Evolutionary conservation across 352 stramenopile species (phyloP).

Genomic region (Phytopythium boreale): DNA sequence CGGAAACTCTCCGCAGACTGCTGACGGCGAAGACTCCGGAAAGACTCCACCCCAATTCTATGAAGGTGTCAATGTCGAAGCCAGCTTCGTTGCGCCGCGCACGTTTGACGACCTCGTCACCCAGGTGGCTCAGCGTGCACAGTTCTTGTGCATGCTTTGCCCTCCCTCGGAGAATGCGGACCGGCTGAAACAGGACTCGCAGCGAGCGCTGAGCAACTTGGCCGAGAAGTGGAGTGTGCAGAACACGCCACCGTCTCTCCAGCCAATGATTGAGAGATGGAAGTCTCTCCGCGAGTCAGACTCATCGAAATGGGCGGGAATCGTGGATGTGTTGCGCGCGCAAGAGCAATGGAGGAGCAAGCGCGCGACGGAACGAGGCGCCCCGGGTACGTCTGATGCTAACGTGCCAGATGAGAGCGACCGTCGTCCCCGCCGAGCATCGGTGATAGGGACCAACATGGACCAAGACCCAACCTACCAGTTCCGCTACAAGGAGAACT

Average conservation of each 20-base stretch:
- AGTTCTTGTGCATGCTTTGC: slow-evolving; percentile 75
- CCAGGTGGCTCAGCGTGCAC: slow-evolving; percentile 63
- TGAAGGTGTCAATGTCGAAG: slow-evolving; percentile 44
- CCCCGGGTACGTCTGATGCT: not conserved
- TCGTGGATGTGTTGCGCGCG: slow-evolving; percentile 78
- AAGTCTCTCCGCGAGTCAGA: slow-evolving; percentile 71
- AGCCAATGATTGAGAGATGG: slow-evolving; percentile 87
- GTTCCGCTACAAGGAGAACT: slow-evolving; percentile 60
- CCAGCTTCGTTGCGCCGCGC: slow-evolving; percentile 55
- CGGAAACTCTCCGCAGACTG: not conserved
- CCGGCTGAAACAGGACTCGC: slow-evolving; percentile 59
- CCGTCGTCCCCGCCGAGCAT: slow-evolving; percentile 1
- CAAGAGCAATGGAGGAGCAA: slow-evolving; percentile 55
- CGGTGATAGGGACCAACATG: not conserved
- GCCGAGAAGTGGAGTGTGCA: slow-evolving; percentile 85
- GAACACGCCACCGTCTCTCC: slow-evolving; percentile 74
- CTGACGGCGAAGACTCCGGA: not conserved
- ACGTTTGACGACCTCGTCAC: slow-evolving; percentile 66
- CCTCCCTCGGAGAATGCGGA: slow-evolving; percentile 70
- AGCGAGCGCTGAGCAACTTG: slow-evolving; percentile 74
- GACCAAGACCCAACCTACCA: slow-evolving; percentile 19
- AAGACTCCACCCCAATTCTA: slow-evolving; percentile 5
- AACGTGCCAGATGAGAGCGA: not conserved
- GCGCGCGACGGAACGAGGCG: not conserved
- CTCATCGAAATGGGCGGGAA: slow-evolving; percentile 82